Evolutionary conservation across 352 stramenopile genomes (phyloP), one percentile per base, ranked within the genome.

Genomic region (Phytophthora sojae): DNA sequence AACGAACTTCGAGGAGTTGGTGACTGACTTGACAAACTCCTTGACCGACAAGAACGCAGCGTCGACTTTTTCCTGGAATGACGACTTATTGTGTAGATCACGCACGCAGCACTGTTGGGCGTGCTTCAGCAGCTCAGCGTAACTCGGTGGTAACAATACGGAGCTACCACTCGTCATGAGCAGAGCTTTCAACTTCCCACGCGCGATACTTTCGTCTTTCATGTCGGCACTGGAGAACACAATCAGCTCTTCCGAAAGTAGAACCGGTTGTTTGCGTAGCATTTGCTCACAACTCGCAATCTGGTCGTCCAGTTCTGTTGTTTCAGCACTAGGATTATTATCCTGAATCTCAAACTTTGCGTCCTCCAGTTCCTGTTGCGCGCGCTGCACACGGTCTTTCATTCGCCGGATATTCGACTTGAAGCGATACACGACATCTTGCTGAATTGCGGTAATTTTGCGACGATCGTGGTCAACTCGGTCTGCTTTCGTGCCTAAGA

Each of bases 291-390:
- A 67, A 7, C 49, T 60, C 5, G 30, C 15, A 12, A 67, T 53
- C 12, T 60, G 60, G 2, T 60, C 47, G 23, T 79, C 35, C 8
- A 53, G 32, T n/a, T 53, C 47, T 8, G 23, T 49, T 7, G 47
- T 59, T 44, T 58, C 60, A 7, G 47, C 35, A 19, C 15, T 11
- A n/a, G 35, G 3, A 11, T 53, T 47, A 2, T 50, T 44, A 9
- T 70, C 63, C n/a, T 77, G 61, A 57, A 79, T 67, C 14, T 79
- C 61, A 21, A 68, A 68, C 15, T 23, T 59, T 37, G 37, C 37
- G 9, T 67, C 19, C 26, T 67, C 32, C 7, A 67, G 30, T 29
- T 67, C 51, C 29, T 67, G 47, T 15, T 45, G 11, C 0, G 50
- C 47, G 1, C 8, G 32, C 23, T 67, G 47, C n/a, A 67, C 21